Conservation (phyloP, 2,329 filamentous ascomycete species). For the Pestalotiopsis sp. region DNA sequence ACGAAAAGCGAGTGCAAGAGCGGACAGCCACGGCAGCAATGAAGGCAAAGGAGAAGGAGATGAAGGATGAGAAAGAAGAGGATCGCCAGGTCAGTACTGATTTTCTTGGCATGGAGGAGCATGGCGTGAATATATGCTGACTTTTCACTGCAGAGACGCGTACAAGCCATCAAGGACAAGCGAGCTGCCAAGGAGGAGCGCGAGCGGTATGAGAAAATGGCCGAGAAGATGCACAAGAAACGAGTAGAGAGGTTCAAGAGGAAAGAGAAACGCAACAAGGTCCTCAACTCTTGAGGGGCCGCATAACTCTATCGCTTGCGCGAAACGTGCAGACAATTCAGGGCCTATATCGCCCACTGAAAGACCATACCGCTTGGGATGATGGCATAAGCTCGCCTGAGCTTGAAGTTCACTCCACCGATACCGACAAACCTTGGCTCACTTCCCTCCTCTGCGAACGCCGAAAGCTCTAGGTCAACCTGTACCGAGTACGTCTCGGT, state of each 20-base stretch:
- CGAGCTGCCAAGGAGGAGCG: constrained; percentile 88
- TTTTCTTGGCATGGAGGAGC: background rate
- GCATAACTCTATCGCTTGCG: background rate
- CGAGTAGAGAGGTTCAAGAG: constrained; percentile 89
- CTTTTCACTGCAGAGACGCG: constrained; percentile 57
- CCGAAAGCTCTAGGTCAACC: background rate
- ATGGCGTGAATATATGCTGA: background rate
- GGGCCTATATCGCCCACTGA: background rate
- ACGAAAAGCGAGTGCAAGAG: constrained; percentile 71
- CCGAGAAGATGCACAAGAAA: constrained; percentile 97
- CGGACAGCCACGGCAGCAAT: constrained; percentile 71
- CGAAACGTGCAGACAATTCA: background rate
- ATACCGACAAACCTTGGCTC: background rate
- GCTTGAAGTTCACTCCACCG: background rate
- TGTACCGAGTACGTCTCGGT: background rate
- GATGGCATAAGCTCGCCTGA: background rate
- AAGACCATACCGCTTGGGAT: background rate
- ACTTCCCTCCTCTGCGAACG: background rate
- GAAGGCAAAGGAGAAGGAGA: constrained; percentile 91
- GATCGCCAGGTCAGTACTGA: constrained; percentile 65
- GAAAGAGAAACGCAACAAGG: constrained; percentile 94
- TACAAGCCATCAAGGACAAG: constrained; percentile 81
- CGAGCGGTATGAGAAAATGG: constrained; percentile 89
- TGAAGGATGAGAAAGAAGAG: constrained; percentile 95
- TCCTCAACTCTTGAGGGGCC: constrained; percentile 61